These are phyloP conservation scores for Leptodermis oblonga DNA, from an alignment of 257 asterid species.

Conservation along the genomic window DNA sequence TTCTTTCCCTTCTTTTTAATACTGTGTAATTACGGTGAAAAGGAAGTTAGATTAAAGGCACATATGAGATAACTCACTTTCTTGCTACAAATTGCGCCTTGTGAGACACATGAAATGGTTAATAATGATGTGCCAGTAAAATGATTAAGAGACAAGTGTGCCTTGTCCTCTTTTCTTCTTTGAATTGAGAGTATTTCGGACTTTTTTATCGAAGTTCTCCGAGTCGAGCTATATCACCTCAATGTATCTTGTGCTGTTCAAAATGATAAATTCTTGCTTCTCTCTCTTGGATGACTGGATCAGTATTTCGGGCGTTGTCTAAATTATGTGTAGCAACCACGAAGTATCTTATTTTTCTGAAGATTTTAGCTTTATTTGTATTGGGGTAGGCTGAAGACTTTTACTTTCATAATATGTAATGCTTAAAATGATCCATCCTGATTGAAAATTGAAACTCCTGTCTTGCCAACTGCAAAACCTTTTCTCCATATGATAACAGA, in stretches of 20 bases:
- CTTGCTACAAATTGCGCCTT: neutral
- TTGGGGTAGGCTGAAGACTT: too few relatives aligned
- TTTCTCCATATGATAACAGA: conserved; percentile 20
- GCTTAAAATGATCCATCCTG: too few relatives aligned
- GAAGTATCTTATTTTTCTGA: neutral
- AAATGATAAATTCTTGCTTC: neutral
- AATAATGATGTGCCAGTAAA: neutral
- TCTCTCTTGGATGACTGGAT: neutral
- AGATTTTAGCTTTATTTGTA: neutral
- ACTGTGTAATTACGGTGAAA: neutral
- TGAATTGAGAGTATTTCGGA: too few relatives aligned
- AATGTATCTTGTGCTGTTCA: neutral
- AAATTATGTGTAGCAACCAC: neutral
- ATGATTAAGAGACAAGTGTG: neutral
- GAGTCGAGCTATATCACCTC: neutral
- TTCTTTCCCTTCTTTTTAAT: neutral
- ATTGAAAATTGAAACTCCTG: conserved; percentile 11
- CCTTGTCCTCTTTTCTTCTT: neutral
- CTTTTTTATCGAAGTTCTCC: neutral
- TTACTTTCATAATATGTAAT: too few relatives aligned
- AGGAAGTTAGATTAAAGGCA: neutral
- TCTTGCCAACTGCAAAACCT: neutral
- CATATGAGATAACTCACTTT: neutral
- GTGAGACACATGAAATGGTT: neutral
- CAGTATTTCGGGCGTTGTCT: neutral